phyloP scores from a whole-genome alignment of 495 filamentous ascomycete genomes.

The Beverwykella pulmonaria region DNA sequence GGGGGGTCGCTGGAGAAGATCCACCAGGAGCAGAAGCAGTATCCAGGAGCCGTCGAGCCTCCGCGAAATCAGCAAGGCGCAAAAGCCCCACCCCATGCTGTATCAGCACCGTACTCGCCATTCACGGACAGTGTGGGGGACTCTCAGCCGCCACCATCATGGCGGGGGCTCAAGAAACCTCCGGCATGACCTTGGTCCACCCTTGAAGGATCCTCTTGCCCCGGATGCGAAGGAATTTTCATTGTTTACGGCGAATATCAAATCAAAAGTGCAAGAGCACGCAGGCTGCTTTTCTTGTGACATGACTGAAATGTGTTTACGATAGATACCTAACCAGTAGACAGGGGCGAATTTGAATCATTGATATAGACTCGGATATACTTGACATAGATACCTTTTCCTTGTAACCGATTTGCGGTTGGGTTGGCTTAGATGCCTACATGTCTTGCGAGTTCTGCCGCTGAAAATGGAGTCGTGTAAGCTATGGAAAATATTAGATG shows the following conservation, averaged over 20 bases:
- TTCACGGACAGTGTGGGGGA: constrained; percentile 43
- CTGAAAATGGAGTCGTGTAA: too few relatives aligned
- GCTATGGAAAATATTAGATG: too few relatives aligned
- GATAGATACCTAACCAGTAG: constrained; percentile 16
- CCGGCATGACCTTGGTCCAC: neutral
- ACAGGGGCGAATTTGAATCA: neutral
- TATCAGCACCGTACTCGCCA: constrained; percentile 77
- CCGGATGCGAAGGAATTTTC: neutral
- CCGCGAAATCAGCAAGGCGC: constrained; percentile 48
- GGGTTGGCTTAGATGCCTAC: too few relatives aligned
- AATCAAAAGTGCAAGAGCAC: neutral
- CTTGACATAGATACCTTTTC: neutral
- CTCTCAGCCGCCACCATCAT: constrained; percentile 36
- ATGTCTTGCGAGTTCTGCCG: too few relatives aligned
- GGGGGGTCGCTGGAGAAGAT: constrained; percentile 79
- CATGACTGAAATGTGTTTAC: constrained; percentile 14
- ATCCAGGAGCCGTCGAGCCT: constrained; percentile 46
- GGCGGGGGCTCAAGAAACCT: constrained; percentile 31
- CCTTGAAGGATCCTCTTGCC: neutral
- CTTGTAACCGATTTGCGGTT: neutral
- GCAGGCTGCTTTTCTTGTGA: constrained; percentile 16
- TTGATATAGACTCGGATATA: constrained; percentile 2
- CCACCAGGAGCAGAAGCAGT: constrained; percentile 71
- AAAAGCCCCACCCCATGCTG: constrained; percentile 56
- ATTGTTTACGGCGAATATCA: neutral